These are phyloP conservation scores for Boletus barrowsii DNA, from an alignment of 768 basidiomycete genomes.

Conservation along the genomic window DNA sequence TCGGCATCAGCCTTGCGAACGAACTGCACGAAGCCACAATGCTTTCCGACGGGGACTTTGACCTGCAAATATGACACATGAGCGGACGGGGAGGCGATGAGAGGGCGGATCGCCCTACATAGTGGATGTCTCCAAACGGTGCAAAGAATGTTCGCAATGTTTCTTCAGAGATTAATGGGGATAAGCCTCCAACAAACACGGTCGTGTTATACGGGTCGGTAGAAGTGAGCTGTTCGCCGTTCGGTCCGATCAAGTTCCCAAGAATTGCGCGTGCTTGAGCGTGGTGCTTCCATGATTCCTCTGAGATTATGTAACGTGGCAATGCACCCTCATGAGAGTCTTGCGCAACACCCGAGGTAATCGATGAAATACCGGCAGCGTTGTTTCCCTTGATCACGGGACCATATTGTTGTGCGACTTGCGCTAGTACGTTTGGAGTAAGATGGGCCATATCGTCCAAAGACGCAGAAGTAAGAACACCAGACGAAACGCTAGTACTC, in stretches of 20 bases:
- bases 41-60: slow-evolving; percentile 94
- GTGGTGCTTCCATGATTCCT: slow-evolving; percentile 84
- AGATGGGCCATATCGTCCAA: slow-evolving; percentile 54
- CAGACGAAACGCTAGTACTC: slow-evolving; percentile 46
- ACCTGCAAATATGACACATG: slow-evolving; percentile 48
- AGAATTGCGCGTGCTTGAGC: slow-evolving; percentile 80
- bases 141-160: slow-evolving; percentile 87
- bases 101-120: slow-evolving; percentile 48
- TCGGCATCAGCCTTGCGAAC: slow-evolving; percentile 90
- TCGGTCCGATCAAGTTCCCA: slow-evolving; percentile 80
- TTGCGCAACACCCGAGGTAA: slow-evolving; percentile 37
- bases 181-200: slow-evolving; percentile 89
- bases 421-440: slow-evolving; percentile 43
- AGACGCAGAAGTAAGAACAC: slow-evolving; percentile 45
- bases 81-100: background rate
- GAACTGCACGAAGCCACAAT: slow-evolving; percentile 95
- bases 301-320: slow-evolving; percentile 57
- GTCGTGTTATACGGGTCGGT: slow-evolving; percentile 97
- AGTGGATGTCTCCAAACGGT: slow-evolving; percentile 92
- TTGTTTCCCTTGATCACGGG: slow-evolving; percentile 32
- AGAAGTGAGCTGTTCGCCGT: slow-evolving; percentile 82
- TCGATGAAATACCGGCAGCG: slow-evolving; percentile 27
- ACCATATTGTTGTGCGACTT: slow-evolving; percentile 48
- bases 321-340: slow-evolving; percentile 42
- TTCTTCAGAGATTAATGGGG: slow-evolving; percentile 86